Conservation (phyloP, 805 yeast species). For the Tetrapisispora arboricola region DNA sequence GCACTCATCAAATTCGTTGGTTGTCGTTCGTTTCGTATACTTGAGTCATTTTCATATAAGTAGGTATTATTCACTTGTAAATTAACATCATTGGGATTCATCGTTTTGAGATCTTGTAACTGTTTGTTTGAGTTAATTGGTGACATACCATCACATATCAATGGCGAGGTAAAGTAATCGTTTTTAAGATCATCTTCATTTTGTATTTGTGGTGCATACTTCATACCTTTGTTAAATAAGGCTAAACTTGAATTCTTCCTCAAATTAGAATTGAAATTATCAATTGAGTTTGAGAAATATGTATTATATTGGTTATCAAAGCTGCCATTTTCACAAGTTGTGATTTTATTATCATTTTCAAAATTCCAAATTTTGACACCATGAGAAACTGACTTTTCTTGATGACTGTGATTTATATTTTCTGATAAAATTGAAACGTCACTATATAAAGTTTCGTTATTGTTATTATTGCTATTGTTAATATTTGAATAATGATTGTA, state of each 20-base stretch:
- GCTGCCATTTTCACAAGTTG: neutral
- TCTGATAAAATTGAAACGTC: conserved; percentile 12
- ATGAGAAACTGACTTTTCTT: conserved; percentile 24
- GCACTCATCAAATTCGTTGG: neutral
- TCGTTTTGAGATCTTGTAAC: neutral
- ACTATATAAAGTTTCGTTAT: too few species aligned
- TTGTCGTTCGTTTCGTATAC: neutral
- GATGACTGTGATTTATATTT: conserved; percentile 7
- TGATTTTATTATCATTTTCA: neutral
- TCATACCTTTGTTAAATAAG: neutral
- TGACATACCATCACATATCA: neutral
- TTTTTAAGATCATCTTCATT: neutral
- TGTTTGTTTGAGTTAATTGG: neutral
- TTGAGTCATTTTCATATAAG: neutral
- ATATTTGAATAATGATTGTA: neutral
- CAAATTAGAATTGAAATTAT: conserved; percentile 18
- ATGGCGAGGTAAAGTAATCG: neutral
- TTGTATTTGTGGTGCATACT: neutral
- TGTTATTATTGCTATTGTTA: neutral
- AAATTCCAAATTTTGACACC: conserved; percentile 22
- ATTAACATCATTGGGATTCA: neutral
- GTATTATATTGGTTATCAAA: neutral
- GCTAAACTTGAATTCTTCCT: neutral
- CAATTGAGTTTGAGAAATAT: conserved; percentile 17
- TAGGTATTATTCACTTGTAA: neutral